phyloP scores from a whole-genome alignment of 1,139 yeast species.

The Blastobotrys petasosporus region DNA sequence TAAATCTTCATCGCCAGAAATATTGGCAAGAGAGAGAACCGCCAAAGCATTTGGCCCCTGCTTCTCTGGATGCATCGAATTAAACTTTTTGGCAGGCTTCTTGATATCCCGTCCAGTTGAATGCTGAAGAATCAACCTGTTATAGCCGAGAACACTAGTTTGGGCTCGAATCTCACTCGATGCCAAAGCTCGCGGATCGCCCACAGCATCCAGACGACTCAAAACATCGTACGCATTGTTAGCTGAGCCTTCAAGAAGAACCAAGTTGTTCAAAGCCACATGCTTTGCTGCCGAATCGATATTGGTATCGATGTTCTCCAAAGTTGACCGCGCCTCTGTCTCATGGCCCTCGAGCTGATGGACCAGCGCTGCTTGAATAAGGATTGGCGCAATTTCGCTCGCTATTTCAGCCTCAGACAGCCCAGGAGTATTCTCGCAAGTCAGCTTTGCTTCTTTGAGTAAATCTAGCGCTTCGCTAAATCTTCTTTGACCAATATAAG shows the following conservation, averaged over 20 bases:
- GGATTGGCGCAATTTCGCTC: constrained; percentile 50
- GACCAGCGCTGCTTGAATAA: constrained; percentile 65
- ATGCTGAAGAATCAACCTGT: constrained; percentile 25
- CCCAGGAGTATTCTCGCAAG: constrained; percentile 38
- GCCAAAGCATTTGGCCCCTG: constrained; percentile 12
- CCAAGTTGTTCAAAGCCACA: constrained; percentile 22
- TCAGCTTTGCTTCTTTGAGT: constrained; percentile 47
- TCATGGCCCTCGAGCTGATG: constrained; percentile 44
- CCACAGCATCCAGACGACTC: constrained; percentile 22
- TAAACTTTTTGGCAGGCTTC: constrained; percentile 15
- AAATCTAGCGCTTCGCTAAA: constrained; percentile 41
- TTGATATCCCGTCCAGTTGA: constrained; percentile 23
- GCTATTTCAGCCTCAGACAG: constrained; percentile 40
- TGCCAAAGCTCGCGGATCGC: constrained; percentile 13
- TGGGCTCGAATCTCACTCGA: constrained; percentile 21
- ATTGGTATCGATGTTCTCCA: constrained; percentile 26
- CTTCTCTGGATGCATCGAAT: constrained; percentile 13
- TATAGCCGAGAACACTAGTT: constrained; percentile 20
- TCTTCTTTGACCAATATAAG: constrained; percentile 44
- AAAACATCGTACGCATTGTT: constrained; percentile 20
- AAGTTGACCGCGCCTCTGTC: constrained; percentile 41
- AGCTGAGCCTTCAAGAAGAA: constrained; percentile 14
- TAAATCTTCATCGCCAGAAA: constrained; percentile 7
- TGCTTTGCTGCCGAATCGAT: constrained; percentile 7
- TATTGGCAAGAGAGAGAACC: constrained; percentile 11